phyloP scores from a whole-genome alignment of 2,329 filamentous ascomycete genomes.

The Neofusicoccum parvum region DNA sequence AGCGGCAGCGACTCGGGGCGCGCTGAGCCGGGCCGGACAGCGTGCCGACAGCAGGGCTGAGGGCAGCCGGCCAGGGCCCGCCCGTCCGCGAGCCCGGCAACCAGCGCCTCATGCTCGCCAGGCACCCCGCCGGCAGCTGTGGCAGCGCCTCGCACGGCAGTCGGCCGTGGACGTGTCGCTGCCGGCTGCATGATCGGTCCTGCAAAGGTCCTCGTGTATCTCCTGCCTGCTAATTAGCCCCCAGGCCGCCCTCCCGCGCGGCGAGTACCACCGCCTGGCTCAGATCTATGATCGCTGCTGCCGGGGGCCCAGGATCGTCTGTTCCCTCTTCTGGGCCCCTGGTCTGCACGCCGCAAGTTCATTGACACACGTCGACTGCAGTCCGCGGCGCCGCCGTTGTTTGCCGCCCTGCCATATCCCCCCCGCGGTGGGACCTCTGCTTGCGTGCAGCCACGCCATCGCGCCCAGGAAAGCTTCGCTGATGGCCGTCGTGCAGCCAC shows the following conservation, averaged over 20 bases:
- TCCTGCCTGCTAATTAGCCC: slow-evolving; percentile 15
- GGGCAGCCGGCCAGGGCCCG: neutral
- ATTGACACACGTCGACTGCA: slow-evolving; percentile 15
- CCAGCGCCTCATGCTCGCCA: neutral
- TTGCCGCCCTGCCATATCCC: slow-evolving; percentile 8
- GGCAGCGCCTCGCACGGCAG: slow-evolving; percentile 7
- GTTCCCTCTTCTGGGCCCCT: slow-evolving; percentile 6
- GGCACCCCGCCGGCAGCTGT: neutral
- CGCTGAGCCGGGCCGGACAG: neutral
- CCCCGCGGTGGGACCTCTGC: neutral
- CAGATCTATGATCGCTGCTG: slow-evolving; percentile 17
- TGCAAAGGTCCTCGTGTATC: slow-evolving; percentile 22
- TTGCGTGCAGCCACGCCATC: slow-evolving; percentile 6
- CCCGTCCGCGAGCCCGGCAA: neutral
- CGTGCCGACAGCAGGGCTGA: slow-evolving; percentile 11
- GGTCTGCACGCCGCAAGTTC: slow-evolving; percentile 17
- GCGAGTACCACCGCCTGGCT: slow-evolving; percentile 13
- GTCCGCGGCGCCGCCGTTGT: neutral
- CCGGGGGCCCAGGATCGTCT: slow-evolving; percentile 16
- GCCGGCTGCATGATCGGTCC: slow-evolving; percentile 13
- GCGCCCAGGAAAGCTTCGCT: slow-evolving; percentile 4
- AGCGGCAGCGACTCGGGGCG: neutral
- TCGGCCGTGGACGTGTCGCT: slow-evolving; percentile 14
- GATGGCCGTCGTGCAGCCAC: slow-evolving; percentile 16
- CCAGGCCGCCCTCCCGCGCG: slow-evolving; percentile 15